Percentiles rank a stretch among this genome's conserved stretches.
Evolutionary conservation across 345 rosid genomes (phyloP).

Genomic region (Eucalyptus grandis): DNA sequence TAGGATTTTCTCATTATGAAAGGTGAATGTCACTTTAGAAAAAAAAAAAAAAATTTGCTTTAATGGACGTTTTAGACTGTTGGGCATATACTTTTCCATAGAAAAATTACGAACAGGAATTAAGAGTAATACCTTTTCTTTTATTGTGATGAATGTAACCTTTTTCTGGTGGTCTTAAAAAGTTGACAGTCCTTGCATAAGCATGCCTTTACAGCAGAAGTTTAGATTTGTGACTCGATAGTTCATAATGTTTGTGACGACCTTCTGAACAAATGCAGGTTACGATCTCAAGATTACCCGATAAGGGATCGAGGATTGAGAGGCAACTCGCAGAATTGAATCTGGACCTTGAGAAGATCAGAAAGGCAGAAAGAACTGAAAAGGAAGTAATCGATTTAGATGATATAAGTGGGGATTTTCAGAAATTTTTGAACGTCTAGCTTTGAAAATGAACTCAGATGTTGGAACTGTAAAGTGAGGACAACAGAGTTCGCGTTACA

Average conservation of each 20-base stretch:
- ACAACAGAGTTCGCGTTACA: neutral
- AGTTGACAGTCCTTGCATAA: neutral
- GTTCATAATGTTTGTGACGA: neutral
- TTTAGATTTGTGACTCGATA: neutral
- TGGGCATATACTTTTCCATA: neutral
- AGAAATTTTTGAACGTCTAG: conserved; percentile 44
- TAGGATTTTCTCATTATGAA: neutral
- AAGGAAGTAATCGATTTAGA: conserved; percentile 46
- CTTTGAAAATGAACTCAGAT: neutral
- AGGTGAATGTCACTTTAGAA: neutral
- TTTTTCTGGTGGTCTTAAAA: neutral
- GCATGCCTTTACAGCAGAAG: neutral
- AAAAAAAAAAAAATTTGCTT: neutral
- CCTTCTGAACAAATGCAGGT: conserved; percentile 17
- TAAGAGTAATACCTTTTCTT: neutral
- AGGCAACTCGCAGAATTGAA: conserved; percentile 59
- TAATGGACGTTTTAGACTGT: neutral
- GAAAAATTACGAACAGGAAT: neutral
- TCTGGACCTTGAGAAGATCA: conserved; percentile 37
- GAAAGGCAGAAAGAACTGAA: conserved; percentile 10
- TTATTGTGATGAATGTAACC: neutral
- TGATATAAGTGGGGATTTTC: conserved; percentile 38
- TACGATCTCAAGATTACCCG: conserved; percentile 61
- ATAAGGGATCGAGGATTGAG: conserved; percentile 59
- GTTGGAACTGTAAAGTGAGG: neutral